Base-by-base conservation (phyloP, 1,139 yeast genomes). In the Saccharomyces pastorianus region DNA sequence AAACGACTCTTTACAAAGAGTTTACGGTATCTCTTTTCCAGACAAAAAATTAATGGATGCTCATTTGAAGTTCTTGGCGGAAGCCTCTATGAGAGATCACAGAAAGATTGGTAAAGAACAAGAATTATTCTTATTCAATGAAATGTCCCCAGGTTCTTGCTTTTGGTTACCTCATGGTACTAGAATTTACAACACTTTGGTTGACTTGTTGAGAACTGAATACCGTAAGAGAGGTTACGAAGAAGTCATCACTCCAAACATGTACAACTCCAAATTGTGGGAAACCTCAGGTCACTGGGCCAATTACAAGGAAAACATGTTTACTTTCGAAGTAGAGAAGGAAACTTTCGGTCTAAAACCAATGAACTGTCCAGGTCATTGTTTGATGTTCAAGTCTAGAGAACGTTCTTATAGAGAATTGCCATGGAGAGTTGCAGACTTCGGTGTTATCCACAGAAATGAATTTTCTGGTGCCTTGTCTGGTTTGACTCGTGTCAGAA, bases 141-240 rank as follows among this genome's bases (percentile, higher is more conserved):
- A 95, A 73, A 76, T 93, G 85, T 88, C 96, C 32, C 99, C 99
- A 55, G 99, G 99, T 64, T 83, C 91, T 50, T 90, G 96, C 56
- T 91, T 93, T 81, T 91, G 98, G 96, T 81, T 93, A 66, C 99
- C 99, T 53, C 98, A 93, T 68, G 99, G 99, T 72, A 83, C 99
- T 50, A 85, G 98, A 76, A 90, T 93, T 67, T 93, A 90, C 79
- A 88, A 88, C 73, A 82, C 88, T 51, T 78, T 93, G 70, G 82
- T 84, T 63, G 89, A 85, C 25, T 75, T 88, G 71, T 71, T 93
- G 74, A 83, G 95, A 75, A 71, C 72, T 54, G 96, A 93, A 76
- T 91, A 91, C 76, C 83, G 85, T 70, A 82, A 79, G 73, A 85
- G 97, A 75, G 98, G 97, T 48, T 93, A 85, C 71, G 96, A 93